Base-by-base conservation (phyloP, 1,284 basidiomycete species). In the Leccinum solheimii region DNA sequence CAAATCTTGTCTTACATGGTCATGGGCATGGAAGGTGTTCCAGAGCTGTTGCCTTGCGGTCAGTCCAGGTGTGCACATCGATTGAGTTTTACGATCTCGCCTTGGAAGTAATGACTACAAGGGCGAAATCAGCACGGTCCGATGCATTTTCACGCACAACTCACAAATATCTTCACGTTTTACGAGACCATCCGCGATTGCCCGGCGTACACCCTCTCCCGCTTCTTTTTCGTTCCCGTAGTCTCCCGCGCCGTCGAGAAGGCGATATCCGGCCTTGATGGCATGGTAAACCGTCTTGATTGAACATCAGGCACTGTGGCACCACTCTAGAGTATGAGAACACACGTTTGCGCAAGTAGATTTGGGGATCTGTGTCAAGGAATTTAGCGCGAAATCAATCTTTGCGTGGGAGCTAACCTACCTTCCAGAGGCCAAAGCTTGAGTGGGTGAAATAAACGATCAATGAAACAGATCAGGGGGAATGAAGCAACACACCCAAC, bases 201-300 rank as follows among this genome's bases (percentile, higher is more conserved):
- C 95, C 58, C 90, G 83, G 52, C 79, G 80, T 59, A 90, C 81
- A 63, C 88, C 88, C 67, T 84, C 80, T 3, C 92, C 94, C 26
- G 94, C 93, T 75, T 95, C 91, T 71, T 87, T 91, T 77, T 97
- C 94, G 75, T 97, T 97, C 13, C 87, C 86, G 71, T 94, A 94
- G 74, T 92, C 89, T 66, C 85, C 81, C 23, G 92, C 93, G 65
- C 86, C 87, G 69, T 95, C 94, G 63, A 96, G 82, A 68, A 95
- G 90, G 66, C 91, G 85, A 75, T 91, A 92, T 1, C 92, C 89
- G 50, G 79, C 78, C 71, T 88, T 88, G 75, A 91, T 88, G 26
- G 87, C 88, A 62, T 83, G 77, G 76, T 89, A 89, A 55, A 90
- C 87, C 56, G 81, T 84, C 84, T 85, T 53, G 56, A 54, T 50